phyloP scores from a whole-genome alignment of 2,329 filamentous ascomycete genomes.

The Didymella exigua region DNA sequence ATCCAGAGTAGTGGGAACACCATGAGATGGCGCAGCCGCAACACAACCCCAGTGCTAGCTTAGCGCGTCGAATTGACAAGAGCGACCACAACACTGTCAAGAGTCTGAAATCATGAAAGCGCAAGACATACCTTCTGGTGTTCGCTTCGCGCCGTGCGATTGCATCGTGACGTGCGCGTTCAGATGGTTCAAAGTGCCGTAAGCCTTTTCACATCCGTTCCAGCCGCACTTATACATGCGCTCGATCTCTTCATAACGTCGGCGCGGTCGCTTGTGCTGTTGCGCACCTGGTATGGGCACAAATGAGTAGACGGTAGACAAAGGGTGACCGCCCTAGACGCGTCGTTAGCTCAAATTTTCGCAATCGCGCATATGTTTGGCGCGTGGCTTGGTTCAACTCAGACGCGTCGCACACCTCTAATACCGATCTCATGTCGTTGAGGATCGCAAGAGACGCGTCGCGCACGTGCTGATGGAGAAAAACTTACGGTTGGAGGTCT shows the following conservation, averaged over 20 bases:
- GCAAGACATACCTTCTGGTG: slow-evolving; percentile 83
- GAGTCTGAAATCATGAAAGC: slow-evolving; percentile 6
- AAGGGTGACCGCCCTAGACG: slow-evolving; percentile 56
- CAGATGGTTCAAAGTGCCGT: slow-evolving; percentile 94
- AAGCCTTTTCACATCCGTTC: slow-evolving; percentile 98
- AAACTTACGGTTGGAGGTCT: slow-evolving; percentile 66
- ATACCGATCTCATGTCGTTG: not conserved
- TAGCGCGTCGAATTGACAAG: slow-evolving; percentile 42
- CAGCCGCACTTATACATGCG: slow-evolving; percentile 99
- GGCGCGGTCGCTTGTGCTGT: slow-evolving; percentile 92
- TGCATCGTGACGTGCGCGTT: slow-evolving; percentile 99
- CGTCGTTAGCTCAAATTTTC: slow-evolving; percentile 16
- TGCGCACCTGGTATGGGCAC: slow-evolving; percentile 96
- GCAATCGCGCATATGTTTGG: not conserved
- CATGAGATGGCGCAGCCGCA: slow-evolving; percentile 50
- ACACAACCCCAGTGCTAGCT: slow-evolving; percentile 22
- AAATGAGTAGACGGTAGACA: slow-evolving; percentile 92
- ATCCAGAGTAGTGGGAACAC: slow-evolving; percentile 59
- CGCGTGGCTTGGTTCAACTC: not conserved
- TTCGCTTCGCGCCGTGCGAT: slow-evolving; percentile 90
- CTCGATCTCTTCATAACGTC: slow-evolving; percentile 97
- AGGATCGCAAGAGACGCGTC: not conserved
- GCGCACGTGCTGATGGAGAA: not conserved
- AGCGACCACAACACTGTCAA: slow-evolving; percentile 31
- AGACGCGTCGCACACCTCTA: not conserved